These are phyloP conservation scores for Mangifera indica DNA, from an alignment of 345 rosid genomes.

Conservation along the genomic window DNA sequence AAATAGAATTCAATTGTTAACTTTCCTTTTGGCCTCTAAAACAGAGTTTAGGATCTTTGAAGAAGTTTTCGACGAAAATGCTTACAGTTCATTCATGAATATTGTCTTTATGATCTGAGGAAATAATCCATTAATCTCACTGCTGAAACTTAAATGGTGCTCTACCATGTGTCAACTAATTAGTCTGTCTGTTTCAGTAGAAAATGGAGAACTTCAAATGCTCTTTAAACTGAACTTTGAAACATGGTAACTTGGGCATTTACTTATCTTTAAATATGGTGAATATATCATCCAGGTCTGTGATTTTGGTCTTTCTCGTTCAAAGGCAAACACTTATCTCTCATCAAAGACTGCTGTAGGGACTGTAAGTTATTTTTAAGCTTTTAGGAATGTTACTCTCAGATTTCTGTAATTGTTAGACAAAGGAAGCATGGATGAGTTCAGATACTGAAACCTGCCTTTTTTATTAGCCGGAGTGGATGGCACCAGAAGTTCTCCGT, in stretches of 20 bases:
- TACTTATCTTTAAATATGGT: constrained; percentile 12
- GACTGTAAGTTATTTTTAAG: constrained; percentile 42
- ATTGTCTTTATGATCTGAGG: background rate
- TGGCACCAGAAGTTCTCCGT: constrained; percentile 63
- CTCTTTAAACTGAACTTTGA: background rate
- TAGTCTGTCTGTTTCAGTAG: background rate
- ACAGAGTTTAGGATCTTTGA: background rate
- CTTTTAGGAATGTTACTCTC: background rate
- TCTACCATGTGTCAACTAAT: background rate
- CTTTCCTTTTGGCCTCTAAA: background rate
- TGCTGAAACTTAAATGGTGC: constrained; percentile 23
- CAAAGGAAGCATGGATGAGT: background rate
- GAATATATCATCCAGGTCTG: constrained; percentile 37
- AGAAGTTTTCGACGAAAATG: too few species aligned
- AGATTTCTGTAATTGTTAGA: background rate
- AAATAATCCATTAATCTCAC: constrained; percentile 14
- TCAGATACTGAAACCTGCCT: constrained; percentile 9
- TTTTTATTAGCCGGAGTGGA: constrained; percentile 54
- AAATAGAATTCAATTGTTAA: background rate
- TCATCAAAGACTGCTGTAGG: constrained; percentile 60
- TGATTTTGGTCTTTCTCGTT: constrained; percentile 61
- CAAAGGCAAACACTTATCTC: constrained; percentile 50
- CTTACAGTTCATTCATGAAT: background rate
- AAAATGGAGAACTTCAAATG: background rate
- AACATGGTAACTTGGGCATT: constrained; percentile 17